phyloP scores from a whole-genome alignment of 495 filamentous ascomycete genomes.

The Cairneyella variabilis region DNA sequence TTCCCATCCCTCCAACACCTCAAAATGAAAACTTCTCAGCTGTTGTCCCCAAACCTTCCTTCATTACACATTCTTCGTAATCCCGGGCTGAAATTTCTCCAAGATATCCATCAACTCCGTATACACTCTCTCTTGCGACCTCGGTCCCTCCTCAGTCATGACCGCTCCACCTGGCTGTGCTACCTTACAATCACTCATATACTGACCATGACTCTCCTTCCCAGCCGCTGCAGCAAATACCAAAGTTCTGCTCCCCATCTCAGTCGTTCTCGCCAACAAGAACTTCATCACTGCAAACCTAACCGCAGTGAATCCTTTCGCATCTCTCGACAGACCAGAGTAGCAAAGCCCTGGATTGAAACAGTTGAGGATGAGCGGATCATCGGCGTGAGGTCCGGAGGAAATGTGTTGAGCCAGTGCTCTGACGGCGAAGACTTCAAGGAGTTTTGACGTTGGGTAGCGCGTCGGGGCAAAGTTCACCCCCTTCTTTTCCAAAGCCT shows the following conservation, averaged over 20 bases:
- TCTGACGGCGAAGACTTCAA: conserved; percentile 43
- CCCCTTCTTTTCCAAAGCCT: not conserved
- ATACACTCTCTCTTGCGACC: conserved; percentile 27
- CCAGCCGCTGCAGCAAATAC: conserved; percentile 3
- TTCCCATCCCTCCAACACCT: too few relatives aligned
- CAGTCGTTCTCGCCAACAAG: conserved; percentile 2
- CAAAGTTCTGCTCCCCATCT: conserved; percentile 12
- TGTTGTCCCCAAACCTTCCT: too few relatives aligned
- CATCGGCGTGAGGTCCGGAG: not conserved
- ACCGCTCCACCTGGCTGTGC: conserved; percentile 22
- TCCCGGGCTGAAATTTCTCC: conserved; percentile 29
- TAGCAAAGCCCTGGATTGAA: conserved; percentile 12
- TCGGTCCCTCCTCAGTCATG: conserved; percentile 24
- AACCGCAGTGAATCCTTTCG: not conserved
- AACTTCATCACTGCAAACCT: not conserved
- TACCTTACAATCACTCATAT: conserved; percentile 15
- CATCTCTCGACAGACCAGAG: not conserved
- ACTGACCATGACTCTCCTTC: conserved; percentile 9
- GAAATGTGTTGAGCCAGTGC: conserved; percentile 32
- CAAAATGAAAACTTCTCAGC: too few relatives aligned
- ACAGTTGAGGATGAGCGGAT: conserved; percentile 2
- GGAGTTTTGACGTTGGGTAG: conserved; percentile 46
- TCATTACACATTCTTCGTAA: conserved; percentile 24
- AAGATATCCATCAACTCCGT: conserved; percentile 29
- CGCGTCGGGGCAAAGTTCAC: not conserved